Base-by-base conservation (phyloP, 352 stramenopile species). In the Phytophthora melonis region DNA sequence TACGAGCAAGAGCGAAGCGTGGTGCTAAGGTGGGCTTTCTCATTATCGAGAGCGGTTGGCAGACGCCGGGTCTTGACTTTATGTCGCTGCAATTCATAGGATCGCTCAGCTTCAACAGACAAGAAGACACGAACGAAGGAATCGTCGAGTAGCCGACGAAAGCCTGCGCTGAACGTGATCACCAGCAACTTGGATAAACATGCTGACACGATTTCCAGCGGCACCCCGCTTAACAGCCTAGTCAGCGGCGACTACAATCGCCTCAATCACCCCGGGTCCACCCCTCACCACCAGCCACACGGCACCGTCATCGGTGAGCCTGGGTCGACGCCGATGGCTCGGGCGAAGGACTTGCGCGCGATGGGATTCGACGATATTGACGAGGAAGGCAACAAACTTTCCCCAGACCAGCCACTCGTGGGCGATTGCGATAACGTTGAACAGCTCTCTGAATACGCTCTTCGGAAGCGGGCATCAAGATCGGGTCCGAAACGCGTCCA, bases 361-460 rank as follows among this genome's bases (percentile, higher is more conserved):
- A 61, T 91, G 3, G 84, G 83, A 21, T 91, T 91, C 32, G 79
- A 89, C 3, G 81, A 93, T 56, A 57, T 86, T 14, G 81, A 92
- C 43, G 57, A 76, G 14, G 57, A 77, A 58, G 57, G 34, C 18
- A 54, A 71, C 3, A 72, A 58, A 59, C 16, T 16, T 50, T 18
- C 7, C 10, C 52, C 45, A 23, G 32, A 55, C 11, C 39, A 55
- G 30, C 0, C n/a, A 47, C 50, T 45, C 14, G 21, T 8, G 2
- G 59, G 39, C 3, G 39, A 59, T 43, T 32, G 57, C 21, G 25
- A 49, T 10, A 36, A 70, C 30, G n/a, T 8, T 1, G 49, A 67
- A 13, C 74, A 74, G 16, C 58, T 90, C 23, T 93, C 84, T 3
- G 63, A 82, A 19, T 92, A 91, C 52, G 85, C 87, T n/a, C 63